Evolutionary conservation across 345 rosid genomes (phyloP).

Genomic region (Boechera stricta): DNA sequence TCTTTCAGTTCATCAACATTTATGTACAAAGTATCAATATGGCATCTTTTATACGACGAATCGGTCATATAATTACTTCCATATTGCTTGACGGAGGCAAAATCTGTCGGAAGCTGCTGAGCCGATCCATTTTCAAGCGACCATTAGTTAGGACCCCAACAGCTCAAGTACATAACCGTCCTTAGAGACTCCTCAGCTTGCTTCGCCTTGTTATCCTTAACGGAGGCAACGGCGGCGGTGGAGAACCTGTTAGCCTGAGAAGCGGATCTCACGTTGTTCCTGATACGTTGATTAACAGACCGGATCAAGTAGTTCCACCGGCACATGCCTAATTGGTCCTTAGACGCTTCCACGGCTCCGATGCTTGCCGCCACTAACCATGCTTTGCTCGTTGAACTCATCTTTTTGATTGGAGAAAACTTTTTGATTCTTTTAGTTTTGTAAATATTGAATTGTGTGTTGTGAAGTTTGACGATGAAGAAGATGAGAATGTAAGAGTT

Average conservation of each 20-base stretch:
- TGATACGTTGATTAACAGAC: slow-evolving; percentile 47
- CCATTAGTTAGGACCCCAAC: slow-evolving; percentile 67
- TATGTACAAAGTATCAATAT: too few relatives aligned
- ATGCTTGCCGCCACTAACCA: slow-evolving; percentile 63
- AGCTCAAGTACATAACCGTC: slow-evolving; percentile 81
- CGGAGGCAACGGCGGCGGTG: slow-evolving; percentile 15
- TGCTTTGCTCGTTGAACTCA: slow-evolving; percentile 49
- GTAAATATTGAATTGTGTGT: not conserved
- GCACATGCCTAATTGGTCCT: slow-evolving; percentile 57
- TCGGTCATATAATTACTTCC: too few relatives aligned
- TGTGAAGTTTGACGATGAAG: slow-evolving; percentile 3
- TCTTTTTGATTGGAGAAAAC: not conserved
- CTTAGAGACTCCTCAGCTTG: slow-evolving; percentile 74
- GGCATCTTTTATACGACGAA: too few relatives aligned
- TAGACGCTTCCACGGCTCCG: slow-evolving; percentile 59
- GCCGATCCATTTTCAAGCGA: too few relatives aligned
- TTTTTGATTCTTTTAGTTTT: not conserved
- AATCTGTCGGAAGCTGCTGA: too few relatives aligned
- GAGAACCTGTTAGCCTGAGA: slow-evolving; percentile 45
- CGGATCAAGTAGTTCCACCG: slow-evolving; percentile 56
- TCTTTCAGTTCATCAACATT: too few relatives aligned
- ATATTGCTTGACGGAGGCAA: too few relatives aligned
- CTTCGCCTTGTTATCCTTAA: slow-evolving; percentile 49
- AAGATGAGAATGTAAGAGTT: not conserved
- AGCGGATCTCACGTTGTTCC: slow-evolving; percentile 45